Percentiles rank a stretch among this genome's conserved stretches.
These are phyloP conservation scores for Fusarium dlaminii DNA, from an alignment of 2,329 filamentous ascomycete genomes.

Conservation along the genomic window DNA sequence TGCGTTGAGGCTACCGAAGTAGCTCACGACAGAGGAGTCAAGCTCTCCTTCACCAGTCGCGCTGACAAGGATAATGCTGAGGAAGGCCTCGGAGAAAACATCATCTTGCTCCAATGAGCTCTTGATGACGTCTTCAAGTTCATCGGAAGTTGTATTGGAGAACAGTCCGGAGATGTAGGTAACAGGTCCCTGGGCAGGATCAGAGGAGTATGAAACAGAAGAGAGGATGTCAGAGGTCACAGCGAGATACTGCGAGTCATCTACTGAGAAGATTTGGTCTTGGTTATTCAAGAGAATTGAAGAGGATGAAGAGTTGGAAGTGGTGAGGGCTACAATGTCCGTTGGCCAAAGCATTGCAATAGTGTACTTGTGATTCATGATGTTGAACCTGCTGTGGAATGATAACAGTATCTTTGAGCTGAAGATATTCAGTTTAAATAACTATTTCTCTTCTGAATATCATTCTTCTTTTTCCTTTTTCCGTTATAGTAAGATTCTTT, in stretches of 20 bases:
- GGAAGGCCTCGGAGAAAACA: not conserved
- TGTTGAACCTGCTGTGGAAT: rapidly evolving
- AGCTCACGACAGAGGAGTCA: not conserved
- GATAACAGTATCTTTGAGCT: rapidly evolving
- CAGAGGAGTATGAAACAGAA: not conserved
- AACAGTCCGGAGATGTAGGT: not conserved
- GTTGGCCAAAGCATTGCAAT: not conserved
- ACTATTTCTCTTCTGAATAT: rapidly evolving
- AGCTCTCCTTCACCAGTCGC: not conserved
- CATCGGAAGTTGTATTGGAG: not conserved
- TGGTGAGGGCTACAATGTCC: not conserved
- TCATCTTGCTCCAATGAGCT: not conserved
- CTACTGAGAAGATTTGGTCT: not conserved
- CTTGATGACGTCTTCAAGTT: not conserved
- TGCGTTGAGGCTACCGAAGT: not conserved
- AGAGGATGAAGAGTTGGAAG: not conserved
- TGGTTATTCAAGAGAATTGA: not conserved
- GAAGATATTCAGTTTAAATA: not conserved
- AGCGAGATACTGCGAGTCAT: not conserved
- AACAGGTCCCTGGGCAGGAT: not conserved
- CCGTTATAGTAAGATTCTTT: rapidly evolving
- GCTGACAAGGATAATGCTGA: not conserved
- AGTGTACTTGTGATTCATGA: not conserved
- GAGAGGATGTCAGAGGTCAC: not conserved
- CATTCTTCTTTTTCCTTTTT: rapidly evolving